Evolutionary conservation across 2,329 filamentous ascomycete genomes (phyloP).

Genomic region (Neurospora sp.): DNA sequence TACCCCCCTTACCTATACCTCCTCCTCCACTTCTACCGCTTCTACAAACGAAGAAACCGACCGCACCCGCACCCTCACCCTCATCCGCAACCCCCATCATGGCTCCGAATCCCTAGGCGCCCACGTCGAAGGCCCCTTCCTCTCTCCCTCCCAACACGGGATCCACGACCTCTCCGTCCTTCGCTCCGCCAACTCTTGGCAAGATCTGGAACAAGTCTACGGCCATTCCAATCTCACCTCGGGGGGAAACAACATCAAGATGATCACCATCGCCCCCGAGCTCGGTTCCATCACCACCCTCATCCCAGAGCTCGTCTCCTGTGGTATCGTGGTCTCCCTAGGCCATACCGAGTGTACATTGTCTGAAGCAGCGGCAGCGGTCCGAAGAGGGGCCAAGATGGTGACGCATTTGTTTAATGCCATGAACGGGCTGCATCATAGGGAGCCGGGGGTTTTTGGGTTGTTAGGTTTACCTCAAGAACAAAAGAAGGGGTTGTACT

Average conservation of each 20-base stretch:
- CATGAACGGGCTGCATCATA: too few species aligned
- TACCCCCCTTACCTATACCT: conserved; percentile 30
- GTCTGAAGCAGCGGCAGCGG: conserved; percentile 32
- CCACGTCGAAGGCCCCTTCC: conserved; percentile 84
- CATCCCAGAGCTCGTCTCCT: conserved; percentile 51
- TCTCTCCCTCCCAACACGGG: conserved; percentile 74
- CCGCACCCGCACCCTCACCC: neutral
- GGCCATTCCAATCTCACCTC: conserved; percentile 55
- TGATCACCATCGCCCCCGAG: conserved; percentile 84
- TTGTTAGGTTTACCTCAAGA: too few species aligned
- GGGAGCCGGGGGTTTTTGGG: too few species aligned
- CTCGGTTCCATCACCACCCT: conserved; percentile 56
- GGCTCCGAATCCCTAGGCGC: conserved; percentile 83
- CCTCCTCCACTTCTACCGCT: conserved; percentile 68
- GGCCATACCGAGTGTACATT: conserved; percentile 51
- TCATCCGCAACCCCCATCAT: conserved; percentile 45
- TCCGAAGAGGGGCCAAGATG: conserved; percentile 76
- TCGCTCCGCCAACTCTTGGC: conserved; percentile 49
- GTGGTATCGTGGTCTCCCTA: conserved; percentile 66
- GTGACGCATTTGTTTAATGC: conserved; percentile 92
- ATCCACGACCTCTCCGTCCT: conserved; percentile 72
- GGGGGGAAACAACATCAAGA: conserved; percentile 46
- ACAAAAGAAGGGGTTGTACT: too few species aligned
- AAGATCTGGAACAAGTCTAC: conserved; percentile 62
- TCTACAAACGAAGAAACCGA: conserved; percentile 31